Conservation (phyloP, 2,329 filamentous ascomycete genomes). For the Aureobasidium sp. region DNA sequence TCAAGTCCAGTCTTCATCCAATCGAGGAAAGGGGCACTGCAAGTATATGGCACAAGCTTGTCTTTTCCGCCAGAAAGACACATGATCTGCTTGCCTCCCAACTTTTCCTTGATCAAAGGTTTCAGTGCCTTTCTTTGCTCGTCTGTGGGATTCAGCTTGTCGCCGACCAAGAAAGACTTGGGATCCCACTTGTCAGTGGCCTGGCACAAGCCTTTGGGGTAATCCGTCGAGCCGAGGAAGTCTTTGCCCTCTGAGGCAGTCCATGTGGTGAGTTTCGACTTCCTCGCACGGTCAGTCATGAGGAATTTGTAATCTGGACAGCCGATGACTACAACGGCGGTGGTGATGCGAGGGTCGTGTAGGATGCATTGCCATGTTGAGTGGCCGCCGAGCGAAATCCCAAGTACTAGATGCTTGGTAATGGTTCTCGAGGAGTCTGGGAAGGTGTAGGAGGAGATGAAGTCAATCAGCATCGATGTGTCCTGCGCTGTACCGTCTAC, state of each 20-base stretch:
- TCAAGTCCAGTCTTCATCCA: slow-evolving; percentile 49
- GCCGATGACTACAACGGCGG: slow-evolving; percentile 72
- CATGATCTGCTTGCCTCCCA: slow-evolving; percentile 54
- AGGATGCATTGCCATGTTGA: slow-evolving; percentile 77
- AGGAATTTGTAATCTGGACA: slow-evolving; percentile 81
- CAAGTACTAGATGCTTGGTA: slow-evolving; percentile 62
- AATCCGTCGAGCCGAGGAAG: slow-evolving; percentile 71
- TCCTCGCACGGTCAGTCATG: slow-evolving; percentile 67
- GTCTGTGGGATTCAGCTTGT: slow-evolving; percentile 32
- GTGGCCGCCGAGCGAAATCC: slow-evolving; percentile 81
- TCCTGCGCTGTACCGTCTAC: slow-evolving; percentile 63
- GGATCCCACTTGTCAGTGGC: slow-evolving; percentile 63
- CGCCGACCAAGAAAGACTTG: slow-evolving; percentile 57
- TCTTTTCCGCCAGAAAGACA: slow-evolving; percentile 59
- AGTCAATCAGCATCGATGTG: slow-evolving; percentile 64
- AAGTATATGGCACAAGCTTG: slow-evolving; percentile 61
- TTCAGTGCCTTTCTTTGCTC: slow-evolving; percentile 35
- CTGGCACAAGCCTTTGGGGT: slow-evolving; percentile 59
- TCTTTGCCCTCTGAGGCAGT: slow-evolving; percentile 45
- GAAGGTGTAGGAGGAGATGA: slow-evolving; percentile 68
- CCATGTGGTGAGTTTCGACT: slow-evolving; percentile 57
- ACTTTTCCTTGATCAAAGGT: slow-evolving; percentile 20
- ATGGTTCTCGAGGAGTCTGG: slow-evolving; percentile 35
- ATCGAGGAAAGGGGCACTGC: slow-evolving; percentile 50
- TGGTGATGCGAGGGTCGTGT: slow-evolving; percentile 67